These are phyloP conservation scores for Vaccinium myrtillus DNA, from an alignment of 148 eudicot species.

Conservation along the genomic window DNA sequence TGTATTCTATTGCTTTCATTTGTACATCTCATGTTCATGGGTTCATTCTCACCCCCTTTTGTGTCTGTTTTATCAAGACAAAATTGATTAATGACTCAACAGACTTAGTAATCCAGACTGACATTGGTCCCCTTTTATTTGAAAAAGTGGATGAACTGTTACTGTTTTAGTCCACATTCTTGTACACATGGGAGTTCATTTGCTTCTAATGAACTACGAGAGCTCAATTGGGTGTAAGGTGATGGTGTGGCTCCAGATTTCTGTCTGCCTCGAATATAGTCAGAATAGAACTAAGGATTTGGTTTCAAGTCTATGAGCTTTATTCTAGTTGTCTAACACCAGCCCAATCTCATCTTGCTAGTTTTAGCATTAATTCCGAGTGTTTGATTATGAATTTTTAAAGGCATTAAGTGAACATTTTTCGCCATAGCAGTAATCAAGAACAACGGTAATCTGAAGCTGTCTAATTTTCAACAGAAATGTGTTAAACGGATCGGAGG, in stretches of 20 bases:
- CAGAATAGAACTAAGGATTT: neutral
- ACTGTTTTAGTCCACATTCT: neutral
- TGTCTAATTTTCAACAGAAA: slow-evolving; percentile 23
- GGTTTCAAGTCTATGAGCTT: neutral
- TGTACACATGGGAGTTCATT: neutral
- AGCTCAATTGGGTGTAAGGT: neutral
- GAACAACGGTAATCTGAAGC: neutral
- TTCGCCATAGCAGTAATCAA: neutral
- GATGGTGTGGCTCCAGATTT: neutral
- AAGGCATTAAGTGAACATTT: neutral
- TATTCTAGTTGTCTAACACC: neutral
- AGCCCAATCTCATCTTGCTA: neutral
- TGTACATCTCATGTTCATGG: neutral
- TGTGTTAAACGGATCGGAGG: slow-evolving; percentile 39
- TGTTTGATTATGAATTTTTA: neutral
- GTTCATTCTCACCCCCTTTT: neutral
- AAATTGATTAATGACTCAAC: neutral
- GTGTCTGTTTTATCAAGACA: neutral
- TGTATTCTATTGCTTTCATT: neutral
- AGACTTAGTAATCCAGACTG: neutral
- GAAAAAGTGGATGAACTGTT: neutral
- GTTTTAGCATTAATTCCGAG: neutral
- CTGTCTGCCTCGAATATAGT: neutral
- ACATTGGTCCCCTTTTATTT: neutral
- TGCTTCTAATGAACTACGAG: neutral